Evolutionary conservation across 2,329 filamentous ascomycete species (phyloP), one percentile per base, ranked within the genome.

Genomic region (Aspergillus quadrilineatus): DNA sequence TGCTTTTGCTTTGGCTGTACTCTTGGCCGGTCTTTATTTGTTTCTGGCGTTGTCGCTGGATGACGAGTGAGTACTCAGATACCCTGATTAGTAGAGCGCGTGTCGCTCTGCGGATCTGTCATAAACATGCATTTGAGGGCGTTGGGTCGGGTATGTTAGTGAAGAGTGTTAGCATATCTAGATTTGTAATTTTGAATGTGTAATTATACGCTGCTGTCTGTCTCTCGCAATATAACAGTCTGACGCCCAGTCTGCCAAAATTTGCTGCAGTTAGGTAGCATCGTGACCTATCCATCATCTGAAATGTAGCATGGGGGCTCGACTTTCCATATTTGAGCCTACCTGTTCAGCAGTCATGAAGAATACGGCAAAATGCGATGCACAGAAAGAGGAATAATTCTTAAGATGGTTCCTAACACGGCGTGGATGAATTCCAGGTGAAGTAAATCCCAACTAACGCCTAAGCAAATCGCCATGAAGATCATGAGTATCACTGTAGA

Each of bases 401-500:
- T 56, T 54, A 50, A 51, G 50, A 61, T 63, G 50, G 53, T 60
- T 57, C 60, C 54, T 51, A 55, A 59, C 59, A 57, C 59, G 49
- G 62, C 60, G 65, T 63, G 63, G 57, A 56, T 15, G 57, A 55
- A 65, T 60, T 57, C 61, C 60, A 57, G 60, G 61, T 45, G 36
- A 30, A 45, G 60, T 42, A 66, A 62, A 63, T 67, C 45, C 65
- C 67, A 43, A 37, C n/a, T 56, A 62, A 69, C 69, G 68, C 69
- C 69, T 63, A 30, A 57, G 60, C 62, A 66, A 66, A 61, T 70
- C 66, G 67, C 69, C 68, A 61, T 58, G 57, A 57, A 69, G 37
- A 41, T 53, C 62, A 67, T 67, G 70, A 69, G 72, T 72, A 72
- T 72, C 69, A 72, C 68, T 60, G 50, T 32, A 50, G 45, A 41